Conservation (phyloP, 306 rosid species). For the Lupinus albus region DNA sequence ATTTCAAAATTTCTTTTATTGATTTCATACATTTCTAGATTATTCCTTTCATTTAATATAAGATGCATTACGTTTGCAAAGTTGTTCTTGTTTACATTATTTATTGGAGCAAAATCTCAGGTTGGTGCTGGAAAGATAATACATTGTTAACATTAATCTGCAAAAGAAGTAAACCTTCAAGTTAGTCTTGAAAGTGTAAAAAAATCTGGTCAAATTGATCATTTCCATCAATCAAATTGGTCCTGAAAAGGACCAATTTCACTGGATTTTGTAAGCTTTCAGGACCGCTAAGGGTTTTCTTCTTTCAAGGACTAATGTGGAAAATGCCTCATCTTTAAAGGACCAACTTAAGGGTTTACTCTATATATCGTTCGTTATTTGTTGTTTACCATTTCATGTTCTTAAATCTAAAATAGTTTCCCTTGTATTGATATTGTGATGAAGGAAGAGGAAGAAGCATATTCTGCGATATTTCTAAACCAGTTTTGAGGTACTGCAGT, state of each 20-base stretch:
- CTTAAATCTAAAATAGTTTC: conserved; percentile 7
- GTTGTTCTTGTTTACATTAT: neutral
- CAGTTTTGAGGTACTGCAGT: conserved; percentile 19
- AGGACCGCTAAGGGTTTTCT: too few species aligned
- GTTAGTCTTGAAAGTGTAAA: neutral
- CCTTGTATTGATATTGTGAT: neutral
- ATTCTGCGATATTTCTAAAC: neutral
- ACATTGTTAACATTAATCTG: neutral
- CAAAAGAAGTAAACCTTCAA: neutral
- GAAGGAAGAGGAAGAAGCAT: conserved; percentile 5
- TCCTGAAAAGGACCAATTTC: neutral
- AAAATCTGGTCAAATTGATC: neutral
- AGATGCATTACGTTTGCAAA: neutral
- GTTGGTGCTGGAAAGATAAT: neutral
- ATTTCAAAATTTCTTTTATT: neutral
- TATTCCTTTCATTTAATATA: conserved; percentile 15
- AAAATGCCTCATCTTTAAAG: neutral
- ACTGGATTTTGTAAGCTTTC: neutral
- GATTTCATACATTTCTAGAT: neutral
- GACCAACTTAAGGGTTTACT: neutral
- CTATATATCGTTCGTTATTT: neutral
- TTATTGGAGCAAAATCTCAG: neutral
- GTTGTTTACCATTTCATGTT: conserved; percentile 1
- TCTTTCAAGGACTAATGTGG: neutral
- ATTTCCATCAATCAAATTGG: neutral